These are phyloP conservation scores for Linanthus parryae DNA, from an alignment of 148 eudicot species.

Conservation along the genomic window DNA sequence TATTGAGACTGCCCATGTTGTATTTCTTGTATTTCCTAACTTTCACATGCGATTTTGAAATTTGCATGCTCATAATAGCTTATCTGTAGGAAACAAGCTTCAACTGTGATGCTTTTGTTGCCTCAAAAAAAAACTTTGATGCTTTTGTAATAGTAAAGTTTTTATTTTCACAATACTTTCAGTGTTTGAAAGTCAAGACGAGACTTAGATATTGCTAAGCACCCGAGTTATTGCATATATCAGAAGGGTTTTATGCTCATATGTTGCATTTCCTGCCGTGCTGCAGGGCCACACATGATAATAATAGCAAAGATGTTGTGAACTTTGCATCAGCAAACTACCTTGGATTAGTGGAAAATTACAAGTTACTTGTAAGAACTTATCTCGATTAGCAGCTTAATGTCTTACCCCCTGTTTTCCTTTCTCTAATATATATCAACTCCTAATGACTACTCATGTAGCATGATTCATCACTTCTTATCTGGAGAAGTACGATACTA, in stretches of 20 bases:
- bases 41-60: no score
- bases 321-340: slow-evolving; percentile 93
- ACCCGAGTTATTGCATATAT: no score
- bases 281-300: slow-evolving; percentile 77
- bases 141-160: no score
- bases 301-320: slow-evolving; percentile 78
- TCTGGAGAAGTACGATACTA: slow-evolving; percentile 93
- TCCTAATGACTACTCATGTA: background rate
- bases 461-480: slow-evolving; percentile 43
- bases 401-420: background rate
- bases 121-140: no score
- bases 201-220: no score
- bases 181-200: no score
- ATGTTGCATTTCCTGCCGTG: slow-evolving; percentile 42
- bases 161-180: no score
- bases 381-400: background rate
- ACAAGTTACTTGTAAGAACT: slow-evolving; percentile 58
- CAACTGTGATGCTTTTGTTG: no score
- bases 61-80: no score
- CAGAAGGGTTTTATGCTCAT: slow-evolving; percentile 10
- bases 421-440: background rate
- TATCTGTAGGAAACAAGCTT: no score
- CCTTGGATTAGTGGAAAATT: slow-evolving; percentile 74
- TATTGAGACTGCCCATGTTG: background rate
- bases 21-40: background rate